phyloP scores from a whole-genome alignment of 2,329 filamentous ascomycete genomes.

The Coniella lustricola region DNA sequence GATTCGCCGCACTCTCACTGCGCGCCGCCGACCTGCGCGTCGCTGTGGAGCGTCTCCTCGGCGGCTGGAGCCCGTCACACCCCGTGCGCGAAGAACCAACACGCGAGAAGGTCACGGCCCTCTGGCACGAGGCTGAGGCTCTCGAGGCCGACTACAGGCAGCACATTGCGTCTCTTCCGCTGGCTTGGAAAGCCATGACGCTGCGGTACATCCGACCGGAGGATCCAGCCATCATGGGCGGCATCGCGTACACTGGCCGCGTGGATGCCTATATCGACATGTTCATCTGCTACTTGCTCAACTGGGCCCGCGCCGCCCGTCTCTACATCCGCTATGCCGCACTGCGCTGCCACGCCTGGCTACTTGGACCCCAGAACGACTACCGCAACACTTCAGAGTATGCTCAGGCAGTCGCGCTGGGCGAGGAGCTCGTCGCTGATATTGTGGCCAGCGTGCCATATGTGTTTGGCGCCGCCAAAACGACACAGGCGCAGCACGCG shows the following conservation, averaged over 20 bases:
- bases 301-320: constrained; percentile 14
- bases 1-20: constrained; percentile 15
- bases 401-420: neutral
- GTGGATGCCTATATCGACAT: constrained; percentile 16
- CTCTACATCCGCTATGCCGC: constrained; percentile 13
- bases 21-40: constrained; percentile 14
- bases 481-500: neutral
- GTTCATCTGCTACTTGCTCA: constrained; percentile 16
- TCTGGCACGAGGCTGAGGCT: constrained; percentile 9
- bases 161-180: constrained; percentile 3
- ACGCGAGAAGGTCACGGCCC: constrained; percentile 1
- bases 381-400: constrained; percentile 10
- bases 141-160: constrained; percentile 15
- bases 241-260: constrained; percentile 6
- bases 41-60: constrained; percentile 9
- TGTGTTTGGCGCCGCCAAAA: constrained; percentile 8
- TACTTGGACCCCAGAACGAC: constrained; percentile 9
- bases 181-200: constrained; percentile 14
- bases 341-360: constrained; percentile 14
- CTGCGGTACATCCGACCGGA: constrained; percentile 5
- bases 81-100: neutral
- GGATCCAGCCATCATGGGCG: constrained; percentile 10
- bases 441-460: constrained; percentile 14
- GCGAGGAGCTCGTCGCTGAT: constrained; percentile 3
- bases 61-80: constrained; percentile 12